Evolutionary conservation across 163 green algal species (phyloP), one percentile per base, ranked within the genome.

Genomic region (Trebouxia gelatinosa): DNA sequence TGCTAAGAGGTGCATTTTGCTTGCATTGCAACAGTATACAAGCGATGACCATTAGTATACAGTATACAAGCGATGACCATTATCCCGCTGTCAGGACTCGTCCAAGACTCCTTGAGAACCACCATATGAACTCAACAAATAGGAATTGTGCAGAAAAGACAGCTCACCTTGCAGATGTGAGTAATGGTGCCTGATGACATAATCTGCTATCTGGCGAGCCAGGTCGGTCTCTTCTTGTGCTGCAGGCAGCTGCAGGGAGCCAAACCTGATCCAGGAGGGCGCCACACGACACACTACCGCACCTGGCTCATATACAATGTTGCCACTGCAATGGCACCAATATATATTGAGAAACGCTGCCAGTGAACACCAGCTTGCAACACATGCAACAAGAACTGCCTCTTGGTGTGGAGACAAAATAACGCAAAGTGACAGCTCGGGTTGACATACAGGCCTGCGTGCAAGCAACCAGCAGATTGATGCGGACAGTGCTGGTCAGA

Each of bases 131-230:
- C n/a, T n/a, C n/a, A n/a, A n/a, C n/a, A n/a, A n/a, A n/a, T n/a
- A n/a, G n/a, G n/a, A n/a, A n/a, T n/a, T n/a, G n/a, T n/a, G n/a
- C n/a, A n/a, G n/a, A n/a, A n/a, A n/a, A n/a, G n/a, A n/a, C n/a
- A n/a, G n/a, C n/a, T 19, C 34, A 82, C 75, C 81, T 78, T 85
- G 28, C n/a, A 89, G 75, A 40, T 96, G 75, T 0, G 87, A 81
- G 84, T 92, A 97, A 84, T 98, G 94, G 74, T 96, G 85, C 35
- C 75, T 81, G 79, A 98, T 93, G 21, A 97, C 84, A 84, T 96
- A 97, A 71, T 98, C 92, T 0, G 89, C 90, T 3, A 95, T 57
- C 65, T 84, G 51, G 54, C 82, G 75, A 11, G 92, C 86, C 74
- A 98, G 80, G 1, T 77, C 71, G 9, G 81, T 37, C 78, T 98